A percentile compares a stretch with the other conserved stretches of the same genome.
Evolutionary conservation across 345 rosid species (phyloP).

Genomic region (Camelina sativa): DNA sequence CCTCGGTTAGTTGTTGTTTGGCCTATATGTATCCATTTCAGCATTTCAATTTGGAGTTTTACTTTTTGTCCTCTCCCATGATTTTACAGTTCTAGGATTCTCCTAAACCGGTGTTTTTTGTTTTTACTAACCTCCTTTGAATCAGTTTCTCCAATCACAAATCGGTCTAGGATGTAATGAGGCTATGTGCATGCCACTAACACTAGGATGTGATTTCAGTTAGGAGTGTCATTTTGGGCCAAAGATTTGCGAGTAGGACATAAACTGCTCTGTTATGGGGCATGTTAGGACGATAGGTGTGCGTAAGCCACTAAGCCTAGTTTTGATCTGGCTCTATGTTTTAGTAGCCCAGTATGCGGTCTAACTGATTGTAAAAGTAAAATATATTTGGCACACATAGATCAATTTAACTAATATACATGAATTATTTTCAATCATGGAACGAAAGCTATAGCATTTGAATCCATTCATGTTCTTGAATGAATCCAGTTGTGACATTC

Average conservation of each 20-base stretch:
- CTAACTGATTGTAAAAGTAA: neutral
- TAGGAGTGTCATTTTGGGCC: too few species aligned
- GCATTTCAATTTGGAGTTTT: neutral
- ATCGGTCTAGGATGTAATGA: neutral
- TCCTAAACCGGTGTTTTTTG: neutral
- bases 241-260: too few species aligned
- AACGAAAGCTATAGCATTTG: neutral
- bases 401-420: too few species aligned
- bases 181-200: neutral
- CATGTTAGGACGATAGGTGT: too few species aligned
- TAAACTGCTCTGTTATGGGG: too few species aligned
- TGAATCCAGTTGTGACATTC: neutral
- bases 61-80: neutral
- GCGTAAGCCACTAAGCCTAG: too few species aligned
- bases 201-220: neutral
- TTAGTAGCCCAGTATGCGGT: neutral
- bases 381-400: too few species aligned
- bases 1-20: neutral
- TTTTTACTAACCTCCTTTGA: neutral
- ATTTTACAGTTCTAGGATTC: neutral
- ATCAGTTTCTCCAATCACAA: neutral
- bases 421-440: neutral
- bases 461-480: conserved; percentile 5
- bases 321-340: neutral
- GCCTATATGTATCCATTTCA: neutral